Percentiles rank a stretch among this genome's conserved stretches.
phyloP scores from a whole-genome alignment of 2,329 filamentous ascomycete genomes.

The Apiospora arundinis region DNA sequence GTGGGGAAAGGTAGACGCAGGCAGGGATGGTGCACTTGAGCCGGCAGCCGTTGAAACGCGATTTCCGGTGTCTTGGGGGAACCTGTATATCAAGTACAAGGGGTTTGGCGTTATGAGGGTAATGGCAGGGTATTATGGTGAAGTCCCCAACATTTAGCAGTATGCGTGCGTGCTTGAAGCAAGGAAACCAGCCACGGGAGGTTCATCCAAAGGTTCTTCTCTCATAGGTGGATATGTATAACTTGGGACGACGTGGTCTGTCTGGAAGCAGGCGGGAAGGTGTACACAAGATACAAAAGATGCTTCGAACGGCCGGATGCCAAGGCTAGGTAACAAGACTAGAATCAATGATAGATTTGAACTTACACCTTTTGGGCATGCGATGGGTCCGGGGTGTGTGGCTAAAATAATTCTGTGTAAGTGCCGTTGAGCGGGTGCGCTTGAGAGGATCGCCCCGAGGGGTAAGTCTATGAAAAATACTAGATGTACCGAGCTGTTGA shows the following conservation, averaged over 20 bases:
- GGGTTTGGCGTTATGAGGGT: neutral
- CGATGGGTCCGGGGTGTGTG: neutral
- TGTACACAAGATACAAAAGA: slow-evolving; percentile 1
- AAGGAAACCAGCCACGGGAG: neutral
- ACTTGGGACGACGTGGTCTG: slow-evolving; percentile 9
- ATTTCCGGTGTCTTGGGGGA: slow-evolving; percentile 21
- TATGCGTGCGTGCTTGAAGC: neutral
- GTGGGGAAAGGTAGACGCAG: slow-evolving; percentile 17
- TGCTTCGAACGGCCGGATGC: slow-evolving; percentile 7
- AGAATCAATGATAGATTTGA: slow-evolving; percentile 10
- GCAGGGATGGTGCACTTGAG: slow-evolving; percentile 13
- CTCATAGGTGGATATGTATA: slow-evolving; percentile 13
- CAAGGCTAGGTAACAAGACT: slow-evolving; percentile 8
- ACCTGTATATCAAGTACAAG: neutral
- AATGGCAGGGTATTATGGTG: neutral
- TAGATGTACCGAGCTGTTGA: slow-evolving; percentile 1
- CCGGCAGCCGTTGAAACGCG: slow-evolving; percentile 21
- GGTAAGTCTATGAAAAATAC: neutral
- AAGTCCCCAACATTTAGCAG: neutral
- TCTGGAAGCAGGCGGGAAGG: neutral
- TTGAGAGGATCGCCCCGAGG: neutral
- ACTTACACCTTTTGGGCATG: slow-evolving; percentile 1
- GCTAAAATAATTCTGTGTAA: neutral
- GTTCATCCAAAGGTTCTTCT: slow-evolving; percentile 2
- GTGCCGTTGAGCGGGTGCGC: neutral